A percentile compares a stretch with the other conserved stretches of the same genome.
These are phyloP conservation scores for Coemansia sp. DNA, from an alignment of 192 early-diverging fungal species.

Conservation along the genomic window DNA sequence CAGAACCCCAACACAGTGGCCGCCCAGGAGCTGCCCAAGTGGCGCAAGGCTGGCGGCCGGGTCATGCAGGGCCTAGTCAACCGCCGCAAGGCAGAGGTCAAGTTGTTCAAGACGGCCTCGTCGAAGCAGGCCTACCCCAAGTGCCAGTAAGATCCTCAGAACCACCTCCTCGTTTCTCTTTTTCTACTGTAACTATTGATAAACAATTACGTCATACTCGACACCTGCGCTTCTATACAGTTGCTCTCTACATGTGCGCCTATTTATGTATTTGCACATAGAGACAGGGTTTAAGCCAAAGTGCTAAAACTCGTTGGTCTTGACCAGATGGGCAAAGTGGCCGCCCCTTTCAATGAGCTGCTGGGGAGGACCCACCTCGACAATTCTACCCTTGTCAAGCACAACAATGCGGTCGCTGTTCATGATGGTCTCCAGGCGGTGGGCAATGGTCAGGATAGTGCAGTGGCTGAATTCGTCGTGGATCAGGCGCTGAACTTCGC, in stretches of 20 bases:
- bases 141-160: conserved; percentile 16
- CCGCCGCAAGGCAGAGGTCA: conserved; percentile 29
- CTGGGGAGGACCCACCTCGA: conserved; percentile 58
- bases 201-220: no score
- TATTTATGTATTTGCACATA: no score
- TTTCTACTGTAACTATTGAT: no score
- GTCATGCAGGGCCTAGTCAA: conserved; percentile 23
- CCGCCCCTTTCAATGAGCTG: conserved; percentile 46
- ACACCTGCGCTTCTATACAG: no score
- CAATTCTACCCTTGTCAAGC: conserved; percentile 59
- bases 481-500: conserved; percentile 30
- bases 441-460: conserved; percentile 60
- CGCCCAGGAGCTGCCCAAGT: conserved; percentile 43
- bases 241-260: no score
- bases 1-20: conserved; percentile 24
- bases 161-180: no score
- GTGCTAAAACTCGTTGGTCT: conserved; percentile 23
- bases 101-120: conserved; percentile 21
- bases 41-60: conserved; percentile 25
- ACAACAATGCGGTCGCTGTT: conserved; percentile 69
- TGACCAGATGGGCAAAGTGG: conserved; percentile 16
- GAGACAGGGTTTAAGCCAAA: no score
- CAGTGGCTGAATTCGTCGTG: conserved; percentile 46
- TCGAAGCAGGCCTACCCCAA: conserved; percentile 20
- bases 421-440: conserved; percentile 64